These are phyloP conservation scores for Aspergillus hancockii DNA, from an alignment of 495 filamentous ascomycete genomes.

Conservation along the genomic window DNA sequence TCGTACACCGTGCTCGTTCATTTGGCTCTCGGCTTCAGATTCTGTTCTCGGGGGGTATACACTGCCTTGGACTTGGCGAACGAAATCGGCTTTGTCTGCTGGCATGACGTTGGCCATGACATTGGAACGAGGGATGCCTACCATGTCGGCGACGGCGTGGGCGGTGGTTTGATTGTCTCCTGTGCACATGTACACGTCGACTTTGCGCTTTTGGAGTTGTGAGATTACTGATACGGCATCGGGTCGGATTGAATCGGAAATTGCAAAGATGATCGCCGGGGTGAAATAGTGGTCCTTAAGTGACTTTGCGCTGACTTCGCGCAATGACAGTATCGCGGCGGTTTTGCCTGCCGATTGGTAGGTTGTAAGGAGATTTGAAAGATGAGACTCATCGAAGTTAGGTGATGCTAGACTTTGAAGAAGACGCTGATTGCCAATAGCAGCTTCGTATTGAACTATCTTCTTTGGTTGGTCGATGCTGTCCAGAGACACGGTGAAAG, in stretches of 20 bases:
- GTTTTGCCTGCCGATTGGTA: constrained; percentile 77
- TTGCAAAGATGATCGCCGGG: constrained; percentile 67
- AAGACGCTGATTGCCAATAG: constrained; percentile 83
- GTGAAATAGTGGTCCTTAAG: constrained; percentile 41
- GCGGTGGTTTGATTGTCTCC: constrained; percentile 69
- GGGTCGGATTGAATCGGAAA: constrained; percentile 73
- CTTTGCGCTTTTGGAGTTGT: constrained; percentile 62
- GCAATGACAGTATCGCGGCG: constrained; percentile 66
- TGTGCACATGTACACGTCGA: constrained; percentile 88
- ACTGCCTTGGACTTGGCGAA: constrained; percentile 69
- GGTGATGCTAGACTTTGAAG: constrained; percentile 44
- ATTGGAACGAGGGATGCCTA: constrained; percentile 73
- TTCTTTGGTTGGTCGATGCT: not conserved
- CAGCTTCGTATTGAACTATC: constrained; percentile 55
- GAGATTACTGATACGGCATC: constrained; percentile 68
- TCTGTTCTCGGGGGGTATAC: constrained; percentile 1
- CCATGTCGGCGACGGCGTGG: constrained; percentile 64
- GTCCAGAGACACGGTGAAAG: constrained; percentile 49
- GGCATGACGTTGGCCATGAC: constrained; percentile 89
- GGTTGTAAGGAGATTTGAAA: constrained; percentile 50
- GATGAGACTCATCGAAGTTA: constrained; percentile 31
- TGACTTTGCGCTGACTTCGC: constrained; percentile 19
- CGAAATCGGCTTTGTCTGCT: constrained; percentile 81
- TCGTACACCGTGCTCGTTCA: constrained; percentile 17
- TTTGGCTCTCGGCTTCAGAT: constrained; percentile 11